Percentiles rank a stretch among this genome's conserved stretches.
Evolutionary conservation across 352 stramenopile species (phyloP).

Genomic region (Pythium oligandrum): DNA sequence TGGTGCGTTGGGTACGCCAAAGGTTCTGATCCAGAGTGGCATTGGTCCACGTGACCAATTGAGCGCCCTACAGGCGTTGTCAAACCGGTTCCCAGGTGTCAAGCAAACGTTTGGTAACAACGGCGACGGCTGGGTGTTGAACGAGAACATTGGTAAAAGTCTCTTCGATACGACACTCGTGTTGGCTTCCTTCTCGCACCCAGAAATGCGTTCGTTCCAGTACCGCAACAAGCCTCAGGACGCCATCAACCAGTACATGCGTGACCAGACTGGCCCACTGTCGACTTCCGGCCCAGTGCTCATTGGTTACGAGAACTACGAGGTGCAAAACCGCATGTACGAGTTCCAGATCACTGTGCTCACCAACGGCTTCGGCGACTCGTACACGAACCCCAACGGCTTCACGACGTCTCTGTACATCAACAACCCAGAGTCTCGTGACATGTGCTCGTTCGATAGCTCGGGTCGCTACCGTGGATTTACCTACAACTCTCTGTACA

Average conservation of each 20-base stretch:
- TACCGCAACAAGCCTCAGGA: slow-evolving; percentile 21
- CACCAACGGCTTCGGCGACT: slow-evolving; percentile 37
- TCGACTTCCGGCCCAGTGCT: slow-evolving; percentile 44
- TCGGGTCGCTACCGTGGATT: slow-evolving; percentile 34
- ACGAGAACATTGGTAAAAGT: slow-evolving; percentile 49
- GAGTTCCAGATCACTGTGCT: slow-evolving; percentile 61
- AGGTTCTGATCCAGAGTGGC: slow-evolving; percentile 76
- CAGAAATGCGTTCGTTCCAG: slow-evolving; percentile 47
- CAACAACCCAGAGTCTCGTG: slow-evolving; percentile 64
- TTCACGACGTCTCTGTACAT: slow-evolving; percentile 45
- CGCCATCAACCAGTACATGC: slow-evolving; percentile 52
- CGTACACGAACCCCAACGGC: slow-evolving; percentile 21
- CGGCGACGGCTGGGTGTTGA: slow-evolving; percentile 30
- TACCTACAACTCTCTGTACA: slow-evolving; percentile 33
- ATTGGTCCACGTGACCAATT: slow-evolving; percentile 65
- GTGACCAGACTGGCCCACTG: slow-evolving; percentile 30
- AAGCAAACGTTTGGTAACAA: background rate
- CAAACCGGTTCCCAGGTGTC: slow-evolving; percentile 41
- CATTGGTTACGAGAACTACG: slow-evolving; percentile 56
- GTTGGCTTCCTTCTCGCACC: slow-evolving; percentile 43
- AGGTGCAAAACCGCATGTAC: slow-evolving; percentile 43
- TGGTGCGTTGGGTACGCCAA: slow-evolving; percentile 63
- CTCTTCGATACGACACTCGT: slow-evolving; percentile 58
- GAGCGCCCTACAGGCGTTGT: slow-evolving; percentile 23
- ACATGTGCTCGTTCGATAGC: slow-evolving; percentile 31